Conservation (phyloP, 2,329 filamentous ascomycete species). For the Xylaria sp. region DNA sequence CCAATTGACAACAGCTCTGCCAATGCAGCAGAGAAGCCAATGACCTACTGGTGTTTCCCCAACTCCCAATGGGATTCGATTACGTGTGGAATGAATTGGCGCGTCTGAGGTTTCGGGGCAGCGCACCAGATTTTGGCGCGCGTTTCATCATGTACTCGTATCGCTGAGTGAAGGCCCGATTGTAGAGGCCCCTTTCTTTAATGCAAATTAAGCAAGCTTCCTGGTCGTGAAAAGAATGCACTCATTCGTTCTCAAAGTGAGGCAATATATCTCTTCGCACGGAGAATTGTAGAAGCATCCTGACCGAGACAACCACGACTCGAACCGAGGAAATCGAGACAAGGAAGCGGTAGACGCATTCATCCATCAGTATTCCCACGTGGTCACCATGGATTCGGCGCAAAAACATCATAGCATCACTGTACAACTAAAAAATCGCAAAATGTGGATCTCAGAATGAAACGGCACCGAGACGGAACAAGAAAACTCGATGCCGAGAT, state of each 20-base stretch:
- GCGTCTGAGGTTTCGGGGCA: background rate
- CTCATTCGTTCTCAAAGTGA: background rate
- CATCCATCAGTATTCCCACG: background rate
- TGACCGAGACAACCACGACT: background rate
- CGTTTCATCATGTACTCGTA: slow-evolving; percentile 13
- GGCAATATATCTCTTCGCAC: background rate
- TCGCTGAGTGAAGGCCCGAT: background rate
- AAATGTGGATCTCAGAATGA: slow-evolving; percentile 55
- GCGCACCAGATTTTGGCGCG: background rate
- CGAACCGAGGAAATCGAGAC: background rate
- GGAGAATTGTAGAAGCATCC: background rate
- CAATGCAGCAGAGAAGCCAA: background rate
- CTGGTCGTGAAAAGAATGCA: background rate
- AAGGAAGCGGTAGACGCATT: background rate
- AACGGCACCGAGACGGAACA: slow-evolving; percentile 51
- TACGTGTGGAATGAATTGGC: background rate
- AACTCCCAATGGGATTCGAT: background rate
- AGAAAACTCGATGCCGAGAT: slow-evolving; percentile 51
- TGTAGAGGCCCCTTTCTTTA: background rate
- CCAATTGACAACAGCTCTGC: background rate
- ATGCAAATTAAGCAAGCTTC: background rate
- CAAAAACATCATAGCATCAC: no score
- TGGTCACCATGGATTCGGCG: no score
- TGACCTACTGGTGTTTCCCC: background rate
- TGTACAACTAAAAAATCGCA: no score